These are phyloP conservation scores for Plasmodium ovale DNA, from an alignment of 169 alveolate genomes.

Conservation along the genomic window DNA sequence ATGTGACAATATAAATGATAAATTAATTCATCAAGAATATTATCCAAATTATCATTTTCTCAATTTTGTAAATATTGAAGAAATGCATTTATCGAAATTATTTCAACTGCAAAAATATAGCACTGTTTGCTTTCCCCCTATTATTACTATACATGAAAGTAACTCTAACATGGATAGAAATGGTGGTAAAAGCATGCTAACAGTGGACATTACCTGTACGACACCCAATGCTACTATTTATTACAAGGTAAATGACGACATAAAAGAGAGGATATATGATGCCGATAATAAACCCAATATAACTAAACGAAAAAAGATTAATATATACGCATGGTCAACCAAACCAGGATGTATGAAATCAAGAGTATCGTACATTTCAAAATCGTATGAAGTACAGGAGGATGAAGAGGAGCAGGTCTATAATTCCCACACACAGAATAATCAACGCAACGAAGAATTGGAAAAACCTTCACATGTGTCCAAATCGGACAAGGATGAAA, in stretches of 20 bases:
- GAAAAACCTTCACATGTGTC: neutral
- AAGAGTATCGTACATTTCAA: constrained; percentile 60
- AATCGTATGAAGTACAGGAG: constrained; percentile 53
- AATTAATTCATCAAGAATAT: constrained; percentile 81
- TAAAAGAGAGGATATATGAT: constrained; percentile 41
- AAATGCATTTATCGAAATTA: constrained; percentile 83
- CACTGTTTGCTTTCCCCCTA: constrained; percentile 81
- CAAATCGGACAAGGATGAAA: constrained; percentile 1
- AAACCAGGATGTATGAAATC: constrained; percentile 55
- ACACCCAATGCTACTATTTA: constrained; percentile 32
- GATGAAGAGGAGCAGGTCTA: too few relatives aligned
- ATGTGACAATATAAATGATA: constrained; percentile 80
- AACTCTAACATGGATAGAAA: constrained; percentile 11
- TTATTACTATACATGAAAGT: constrained; percentile 77
- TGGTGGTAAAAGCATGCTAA: too few relatives aligned
- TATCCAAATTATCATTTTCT: constrained; percentile 87
- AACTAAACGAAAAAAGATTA: constrained; percentile 36
- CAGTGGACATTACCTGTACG: constrained; percentile 38
- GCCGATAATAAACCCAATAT: constrained; percentile 40
- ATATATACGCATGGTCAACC: constrained; percentile 62
- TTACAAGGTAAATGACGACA: constrained; percentile 46
- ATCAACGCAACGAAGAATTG: neutral
- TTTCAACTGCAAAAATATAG: constrained; percentile 78
- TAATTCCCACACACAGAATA: neutral
- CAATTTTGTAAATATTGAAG: constrained; percentile 79